Base-by-base conservation (phyloP, 139 green algal species). In the Closterium sp. region DNA sequence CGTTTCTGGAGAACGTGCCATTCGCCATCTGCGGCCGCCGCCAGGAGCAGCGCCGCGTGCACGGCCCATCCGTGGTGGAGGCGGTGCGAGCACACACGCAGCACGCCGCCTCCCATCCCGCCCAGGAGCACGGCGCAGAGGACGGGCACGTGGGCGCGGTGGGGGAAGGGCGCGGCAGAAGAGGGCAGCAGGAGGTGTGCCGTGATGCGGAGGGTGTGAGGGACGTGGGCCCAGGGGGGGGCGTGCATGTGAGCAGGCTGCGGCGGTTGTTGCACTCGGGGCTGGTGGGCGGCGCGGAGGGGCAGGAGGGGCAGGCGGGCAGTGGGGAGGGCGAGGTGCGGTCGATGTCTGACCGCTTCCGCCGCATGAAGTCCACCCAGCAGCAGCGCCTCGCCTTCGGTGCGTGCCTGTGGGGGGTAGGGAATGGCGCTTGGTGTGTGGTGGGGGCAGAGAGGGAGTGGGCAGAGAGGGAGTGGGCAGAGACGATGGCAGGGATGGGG, bases 371-470 rank as follows among this genome's bases (percentile, higher is more conserved):
- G 88, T 30, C 86, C 31, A 92, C 92, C 10, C 62, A 89, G 38
- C 38, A 84, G 22, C 24, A 93, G 91, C 28, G 93, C 62, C 91
- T 95, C 9, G 85, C 91, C 9, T 92, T 95, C 38, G 93, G 91
- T 93, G 22, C 19, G 91, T 93, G 2, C 28, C 7, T 38, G 32
- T 38, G 32, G 32, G 45, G 45, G 45, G 10, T 4, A 13, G 5
- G 45, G 45, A 13, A 22, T 19, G 1, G 45, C 3, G 32, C 2
- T 2, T 2, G 32, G 32, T 38, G 38, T 50, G 38, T 50, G 38
- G 32, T 38, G 32, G 32, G 38, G 38, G 38, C 5, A 50, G 7
- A 9, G 11, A 13, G 38, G 5, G 38, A 9, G 38, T 50, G 38
- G 34, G 34, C n/a, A n/a, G n/a, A n/a, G n/a, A n/a, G n/a, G n/a